These are phyloP conservation scores for Mucor plumbeus DNA, from an alignment of 371 early-diverging fungal species.

Conservation along the genomic window DNA sequence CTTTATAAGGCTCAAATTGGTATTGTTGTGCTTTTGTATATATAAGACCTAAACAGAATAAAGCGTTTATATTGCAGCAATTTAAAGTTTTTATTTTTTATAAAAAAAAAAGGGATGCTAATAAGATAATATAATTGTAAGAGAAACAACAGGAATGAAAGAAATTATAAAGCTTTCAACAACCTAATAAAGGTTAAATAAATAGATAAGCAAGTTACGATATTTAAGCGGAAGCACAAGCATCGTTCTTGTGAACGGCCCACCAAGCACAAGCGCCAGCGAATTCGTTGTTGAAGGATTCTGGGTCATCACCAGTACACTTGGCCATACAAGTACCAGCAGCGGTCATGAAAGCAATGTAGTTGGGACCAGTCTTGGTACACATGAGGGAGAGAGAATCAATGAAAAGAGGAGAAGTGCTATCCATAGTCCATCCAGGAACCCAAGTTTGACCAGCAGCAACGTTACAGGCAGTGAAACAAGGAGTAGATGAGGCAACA, in stretches of 20 bases:
- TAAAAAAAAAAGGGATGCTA: too few species aligned
- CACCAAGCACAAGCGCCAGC: conserved; percentile 30
- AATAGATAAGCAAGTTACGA: not conserved
- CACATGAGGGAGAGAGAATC: conserved; percentile 35
- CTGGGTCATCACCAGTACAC: conserved; percentile 26
- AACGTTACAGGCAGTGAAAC: conserved; percentile 36
- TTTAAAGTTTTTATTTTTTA: too few species aligned
- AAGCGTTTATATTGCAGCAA: too few species aligned
- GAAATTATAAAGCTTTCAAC: not conserved
- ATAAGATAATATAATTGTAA: not conserved
- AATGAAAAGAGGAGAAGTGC: conserved; percentile 35
- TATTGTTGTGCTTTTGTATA: too few species aligned
- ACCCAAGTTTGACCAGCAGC: conserved; percentile 24
- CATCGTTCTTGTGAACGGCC: conserved; percentile 27
- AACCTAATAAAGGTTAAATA: not conserved
- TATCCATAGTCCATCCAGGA: conserved; percentile 33
- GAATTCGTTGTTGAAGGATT: conserved; percentile 24
- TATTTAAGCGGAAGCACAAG: conserved; percentile 5
- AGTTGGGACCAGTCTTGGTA: conserved; percentile 29
- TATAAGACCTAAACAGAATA: too few species aligned
- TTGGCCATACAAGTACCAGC: conserved; percentile 45
- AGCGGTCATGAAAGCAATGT: conserved; percentile 38
- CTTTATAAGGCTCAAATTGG: too few species aligned
- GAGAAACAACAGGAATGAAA: not conserved
- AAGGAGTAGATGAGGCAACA: conserved; percentile 28